These are phyloP conservation scores for Turnera subulata DNA, from an alignment of 345 rosid genomes.

Conservation along the genomic window DNA sequence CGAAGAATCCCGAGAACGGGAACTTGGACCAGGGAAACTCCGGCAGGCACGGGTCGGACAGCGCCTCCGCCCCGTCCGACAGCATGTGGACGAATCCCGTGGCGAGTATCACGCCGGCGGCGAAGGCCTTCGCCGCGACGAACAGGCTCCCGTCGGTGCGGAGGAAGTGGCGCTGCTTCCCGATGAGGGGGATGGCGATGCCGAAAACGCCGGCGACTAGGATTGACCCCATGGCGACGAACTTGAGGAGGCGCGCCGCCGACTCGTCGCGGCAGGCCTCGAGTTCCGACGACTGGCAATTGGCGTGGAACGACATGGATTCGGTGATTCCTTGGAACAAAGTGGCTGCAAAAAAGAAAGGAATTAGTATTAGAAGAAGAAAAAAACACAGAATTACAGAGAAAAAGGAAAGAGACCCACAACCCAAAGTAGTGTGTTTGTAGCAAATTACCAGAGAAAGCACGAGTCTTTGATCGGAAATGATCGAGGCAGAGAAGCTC, in stretches of 20 bases:
- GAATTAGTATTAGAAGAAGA: too few species aligned
- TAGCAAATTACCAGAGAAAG: slow-evolving; percentile 37
- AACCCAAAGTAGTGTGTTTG: background rate
- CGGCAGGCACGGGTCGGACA: slow-evolving; percentile 65
- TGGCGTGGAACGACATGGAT: slow-evolving; percentile 29
- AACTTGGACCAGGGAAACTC: slow-evolving; percentile 71
- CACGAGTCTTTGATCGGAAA: slow-evolving; percentile 31
- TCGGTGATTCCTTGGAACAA: slow-evolving; percentile 23
- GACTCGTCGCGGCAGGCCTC: slow-evolving; percentile 63
- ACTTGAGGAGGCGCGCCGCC: slow-evolving; percentile 55
- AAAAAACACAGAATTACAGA: background rate
- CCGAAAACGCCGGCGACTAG: slow-evolving; percentile 63
- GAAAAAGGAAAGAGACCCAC: background rate
- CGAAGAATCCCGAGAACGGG: slow-evolving; percentile 81
- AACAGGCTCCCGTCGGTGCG: slow-evolving; percentile 59
- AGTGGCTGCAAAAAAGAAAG: slow-evolving; percentile 26
- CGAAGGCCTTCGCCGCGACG: slow-evolving; percentile 81
- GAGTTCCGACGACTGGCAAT: slow-evolving; percentile 37
- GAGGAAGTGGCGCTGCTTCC: slow-evolving; percentile 58
- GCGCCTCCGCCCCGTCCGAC: slow-evolving; percentile 53
- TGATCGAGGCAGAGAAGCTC: slow-evolving; percentile 28
- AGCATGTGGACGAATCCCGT: slow-evolving; percentile 97
- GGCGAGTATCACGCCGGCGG: slow-evolving; percentile 90
- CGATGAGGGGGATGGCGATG: slow-evolving; percentile 64
- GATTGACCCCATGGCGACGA: slow-evolving; percentile 67